A percentile compares a stretch with the other conserved stretches of the same genome.
Evolutionary conservation across 805 yeast genomes (phyloP).

Genomic region (Hanseniaspora mollemarum): DNA sequence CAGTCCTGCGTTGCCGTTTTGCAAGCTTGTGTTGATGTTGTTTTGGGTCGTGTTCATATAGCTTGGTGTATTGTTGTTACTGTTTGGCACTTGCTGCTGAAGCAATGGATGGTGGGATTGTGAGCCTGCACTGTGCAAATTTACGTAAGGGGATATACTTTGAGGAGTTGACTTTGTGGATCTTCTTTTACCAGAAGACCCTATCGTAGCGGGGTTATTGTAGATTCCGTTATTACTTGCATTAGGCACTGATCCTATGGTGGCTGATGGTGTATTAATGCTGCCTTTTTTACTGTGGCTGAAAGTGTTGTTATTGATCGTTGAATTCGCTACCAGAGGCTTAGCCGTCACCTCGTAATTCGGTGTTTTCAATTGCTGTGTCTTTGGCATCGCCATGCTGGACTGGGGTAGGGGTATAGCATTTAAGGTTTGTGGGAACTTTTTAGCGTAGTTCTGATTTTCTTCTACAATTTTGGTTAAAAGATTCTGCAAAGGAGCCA

Average conservation of each 20-base stretch:
- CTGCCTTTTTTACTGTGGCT: background rate
- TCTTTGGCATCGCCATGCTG: constrained; percentile 9
- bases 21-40: background rate
- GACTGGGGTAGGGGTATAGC: constrained; percentile 6
- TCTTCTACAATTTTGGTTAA: constrained; percentile 12
- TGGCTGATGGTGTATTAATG: constrained; percentile 2
- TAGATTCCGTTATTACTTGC: background rate
- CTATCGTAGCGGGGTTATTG: background rate
- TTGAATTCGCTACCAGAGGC: constrained; percentile 6
- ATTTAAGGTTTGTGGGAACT: constrained; percentile 9
- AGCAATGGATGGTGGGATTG: background rate
- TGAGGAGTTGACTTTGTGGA: constrained; percentile 13
- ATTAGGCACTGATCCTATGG: background rate
- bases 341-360: constrained; percentile 12
- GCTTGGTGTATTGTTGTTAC: background rate
- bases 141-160: constrained; percentile 13
- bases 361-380: constrained; percentile 14
- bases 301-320: background rate
- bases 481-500: constrained; percentile 11
- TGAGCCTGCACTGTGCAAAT: background rate
- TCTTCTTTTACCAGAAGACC: constrained; percentile 2
- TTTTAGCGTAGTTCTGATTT: background rate
- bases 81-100: background rate
- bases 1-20: constrained; percentile 2
- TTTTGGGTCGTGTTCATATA: constrained; percentile 4